Conservation (phyloP, 371 early-diverging fungal genomes). For the Dinochytrium kinnereticum region DNA sequence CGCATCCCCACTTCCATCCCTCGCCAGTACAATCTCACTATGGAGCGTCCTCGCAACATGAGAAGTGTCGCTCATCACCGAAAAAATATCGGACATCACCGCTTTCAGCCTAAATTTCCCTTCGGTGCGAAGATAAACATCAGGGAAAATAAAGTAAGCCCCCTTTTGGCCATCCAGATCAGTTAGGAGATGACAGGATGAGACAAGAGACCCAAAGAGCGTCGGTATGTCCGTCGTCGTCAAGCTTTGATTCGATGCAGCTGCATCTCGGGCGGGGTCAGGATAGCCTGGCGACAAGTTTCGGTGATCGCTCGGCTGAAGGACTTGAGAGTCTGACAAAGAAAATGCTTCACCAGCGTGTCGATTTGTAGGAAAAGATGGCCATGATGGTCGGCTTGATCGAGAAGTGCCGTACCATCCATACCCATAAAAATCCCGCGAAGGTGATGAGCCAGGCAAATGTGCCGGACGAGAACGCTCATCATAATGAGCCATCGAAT, state of each 20-base stretch:
- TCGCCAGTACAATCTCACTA: not conserved
- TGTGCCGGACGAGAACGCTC: too few relatives aligned
- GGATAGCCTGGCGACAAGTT: not conserved
- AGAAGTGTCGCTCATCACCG: not conserved
- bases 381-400: not conserved
- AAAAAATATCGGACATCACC: conserved; percentile 10
- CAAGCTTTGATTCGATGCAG: not conserved
- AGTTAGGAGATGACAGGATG: conserved; percentile 25
- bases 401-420: too few relatives aligned
- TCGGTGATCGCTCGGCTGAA: not conserved
- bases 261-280: not conserved
- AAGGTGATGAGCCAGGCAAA: too few relatives aligned
- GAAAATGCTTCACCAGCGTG: too few relatives aligned
- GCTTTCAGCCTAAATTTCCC: conserved; percentile 32
- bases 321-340: too few relatives aligned
- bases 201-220: conserved; percentile 17
- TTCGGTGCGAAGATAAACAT: conserved; percentile 29
- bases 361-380: too few relatives aligned
- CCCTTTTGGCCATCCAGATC: conserved; percentile 31
- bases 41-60: not conserved
- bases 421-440: too few relatives aligned
- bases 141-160: conserved; percentile 40
- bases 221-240: not conserved
- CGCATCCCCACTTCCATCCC: too few relatives aligned
- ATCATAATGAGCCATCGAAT: too few relatives aligned